These are phyloP conservation scores for Zasmidium angulare DNA, from an alignment of 2,329 filamentous ascomycete species.

Conservation along the genomic window DNA sequence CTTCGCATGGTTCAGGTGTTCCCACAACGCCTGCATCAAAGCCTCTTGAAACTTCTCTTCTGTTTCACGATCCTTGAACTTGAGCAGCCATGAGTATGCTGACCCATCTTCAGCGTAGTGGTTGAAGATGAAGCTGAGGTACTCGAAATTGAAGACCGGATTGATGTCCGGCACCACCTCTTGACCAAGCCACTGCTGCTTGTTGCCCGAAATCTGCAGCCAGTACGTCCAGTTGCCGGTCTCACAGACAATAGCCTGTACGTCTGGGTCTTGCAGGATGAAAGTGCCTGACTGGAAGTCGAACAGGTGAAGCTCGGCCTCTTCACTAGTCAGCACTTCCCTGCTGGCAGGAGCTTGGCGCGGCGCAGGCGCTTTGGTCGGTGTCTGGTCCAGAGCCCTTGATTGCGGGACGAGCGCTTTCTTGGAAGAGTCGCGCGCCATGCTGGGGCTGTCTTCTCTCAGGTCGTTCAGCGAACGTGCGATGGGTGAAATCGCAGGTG, in stretches of 20 bases:
- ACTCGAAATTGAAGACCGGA: constrained; percentile 98
- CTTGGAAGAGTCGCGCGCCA: constrained; percentile 32
- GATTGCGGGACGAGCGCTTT: constrained; percentile 29
- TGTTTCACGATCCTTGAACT: constrained; percentile 80
- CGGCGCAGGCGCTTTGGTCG: constrained; percentile 62
- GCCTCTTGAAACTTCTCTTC: constrained; percentile 89
- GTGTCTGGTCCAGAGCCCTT: constrained; percentile 41
- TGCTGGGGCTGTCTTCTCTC: constrained; percentile 24
- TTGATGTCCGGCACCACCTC: constrained; percentile 88
- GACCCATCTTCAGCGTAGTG: constrained; percentile 86
- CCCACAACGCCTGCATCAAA: constrained; percentile 94
- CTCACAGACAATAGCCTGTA: constrained; percentile 79
- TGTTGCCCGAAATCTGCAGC: constrained; percentile 76
- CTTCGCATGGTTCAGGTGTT: constrained; percentile 89
- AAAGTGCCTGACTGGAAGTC: constrained; percentile 88
- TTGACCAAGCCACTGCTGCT: constrained; percentile 83
- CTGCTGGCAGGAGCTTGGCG: constrained; percentile 63
- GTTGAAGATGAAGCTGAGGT: constrained; percentile 98
- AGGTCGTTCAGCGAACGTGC: constrained; percentile 32
- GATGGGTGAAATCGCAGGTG: constrained; percentile 35
- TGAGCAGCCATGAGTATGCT: constrained; percentile 91
- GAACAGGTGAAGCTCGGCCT: constrained; percentile 87
- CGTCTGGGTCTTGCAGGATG: constrained; percentile 70
- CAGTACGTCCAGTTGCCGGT: constrained; percentile 93
- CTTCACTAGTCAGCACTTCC: constrained; percentile 72